These are phyloP conservation scores for Penicillium sp. DNA, from an alignment of 2,329 filamentous ascomycete genomes.

Conservation along the genomic window DNA sequence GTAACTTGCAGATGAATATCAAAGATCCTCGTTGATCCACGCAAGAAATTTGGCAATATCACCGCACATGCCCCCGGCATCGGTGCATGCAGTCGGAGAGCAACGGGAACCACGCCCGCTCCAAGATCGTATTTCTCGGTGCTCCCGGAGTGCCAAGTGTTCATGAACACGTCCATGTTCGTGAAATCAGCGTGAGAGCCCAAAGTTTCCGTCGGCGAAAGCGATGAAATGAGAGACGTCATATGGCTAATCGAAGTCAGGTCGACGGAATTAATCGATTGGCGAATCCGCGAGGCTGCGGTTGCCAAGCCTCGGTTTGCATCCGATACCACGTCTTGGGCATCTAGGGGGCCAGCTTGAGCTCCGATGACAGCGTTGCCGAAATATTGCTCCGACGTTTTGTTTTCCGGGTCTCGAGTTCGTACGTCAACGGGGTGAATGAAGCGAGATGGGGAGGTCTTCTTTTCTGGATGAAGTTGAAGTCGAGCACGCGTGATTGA, in stretches of 20 bases:
- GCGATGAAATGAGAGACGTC: constrained; percentile 23
- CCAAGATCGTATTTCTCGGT: constrained; percentile 33
- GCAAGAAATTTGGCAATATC: constrained; percentile 29
- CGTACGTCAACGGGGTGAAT: constrained; percentile 33
- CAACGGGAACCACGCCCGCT: constrained; percentile 20
- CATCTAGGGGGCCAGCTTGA: constrained; percentile 24
- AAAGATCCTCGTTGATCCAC: constrained; percentile 17
- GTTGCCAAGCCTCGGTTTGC: constrained; percentile 23
- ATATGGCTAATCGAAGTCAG: constrained; percentile 23
- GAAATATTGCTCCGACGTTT: constrained; percentile 30
- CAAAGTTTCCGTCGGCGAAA: constrained; percentile 25
- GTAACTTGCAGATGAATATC: constrained; percentile 30
- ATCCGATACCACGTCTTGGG: constrained; percentile 18
- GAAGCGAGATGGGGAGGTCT: constrained; percentile 17
- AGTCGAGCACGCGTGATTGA: constrained; percentile 33
- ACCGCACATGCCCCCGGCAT: constrained; percentile 23
- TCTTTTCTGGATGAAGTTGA: constrained; percentile 23
- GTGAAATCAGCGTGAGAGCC: constrained; percentile 25
- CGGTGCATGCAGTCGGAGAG: constrained; percentile 21
- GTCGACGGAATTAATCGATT: constrained; percentile 25
- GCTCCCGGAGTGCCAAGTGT: constrained; percentile 31
- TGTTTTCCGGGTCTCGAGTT: constrained; percentile 28
- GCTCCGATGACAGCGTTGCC: constrained; percentile 31
- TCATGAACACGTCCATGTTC: constrained; percentile 34
- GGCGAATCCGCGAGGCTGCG: constrained; percentile 29